These are phyloP conservation scores for Sequoiadendron giganteum DNA, from an alignment of 75 land plant species.

Conservation along the genomic window DNA sequence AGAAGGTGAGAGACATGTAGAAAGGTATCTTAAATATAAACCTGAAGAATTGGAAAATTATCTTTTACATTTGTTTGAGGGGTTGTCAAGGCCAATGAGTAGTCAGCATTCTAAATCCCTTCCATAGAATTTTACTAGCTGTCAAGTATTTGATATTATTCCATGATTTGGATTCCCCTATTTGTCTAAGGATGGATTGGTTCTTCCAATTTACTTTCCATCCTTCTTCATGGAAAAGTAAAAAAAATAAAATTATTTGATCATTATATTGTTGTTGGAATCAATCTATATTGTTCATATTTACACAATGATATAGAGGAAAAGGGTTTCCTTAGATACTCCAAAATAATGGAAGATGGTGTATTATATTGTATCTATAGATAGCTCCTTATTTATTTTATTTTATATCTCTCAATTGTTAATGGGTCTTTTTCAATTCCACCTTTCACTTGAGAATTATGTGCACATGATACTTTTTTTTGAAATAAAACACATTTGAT, in stretches of 20 bases:
- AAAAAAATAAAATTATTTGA: neutral
- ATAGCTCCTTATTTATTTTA: neutral
- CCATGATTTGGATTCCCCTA: neutral
- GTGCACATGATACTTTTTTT: neutral
- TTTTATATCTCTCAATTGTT: neutral
- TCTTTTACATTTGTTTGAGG: conserved; percentile 65
- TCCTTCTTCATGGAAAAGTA: neutral
- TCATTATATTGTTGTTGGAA: neutral
- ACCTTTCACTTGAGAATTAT: neutral
- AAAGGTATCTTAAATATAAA: conserved; percentile 76
- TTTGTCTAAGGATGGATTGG: neutral
- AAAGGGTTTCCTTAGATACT: neutral
- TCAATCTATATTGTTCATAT: neutral
- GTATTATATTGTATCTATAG: neutral
- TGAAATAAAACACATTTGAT: neutral
- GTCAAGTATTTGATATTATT: neutral
- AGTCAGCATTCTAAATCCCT: neutral
- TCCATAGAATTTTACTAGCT: neutral
- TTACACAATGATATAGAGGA: neutral
- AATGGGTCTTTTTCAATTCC: neutral
- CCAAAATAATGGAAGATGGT: neutral
- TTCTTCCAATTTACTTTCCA: neutral
- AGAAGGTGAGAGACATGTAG: conserved; percentile 63
- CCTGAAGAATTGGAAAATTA: conserved; percentile 72
- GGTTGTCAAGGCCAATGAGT: conserved; percentile 26